phyloP scores from a whole-genome alignment of 495 filamentous ascomycete genomes.

The Gamarada debralockiae region DNA sequence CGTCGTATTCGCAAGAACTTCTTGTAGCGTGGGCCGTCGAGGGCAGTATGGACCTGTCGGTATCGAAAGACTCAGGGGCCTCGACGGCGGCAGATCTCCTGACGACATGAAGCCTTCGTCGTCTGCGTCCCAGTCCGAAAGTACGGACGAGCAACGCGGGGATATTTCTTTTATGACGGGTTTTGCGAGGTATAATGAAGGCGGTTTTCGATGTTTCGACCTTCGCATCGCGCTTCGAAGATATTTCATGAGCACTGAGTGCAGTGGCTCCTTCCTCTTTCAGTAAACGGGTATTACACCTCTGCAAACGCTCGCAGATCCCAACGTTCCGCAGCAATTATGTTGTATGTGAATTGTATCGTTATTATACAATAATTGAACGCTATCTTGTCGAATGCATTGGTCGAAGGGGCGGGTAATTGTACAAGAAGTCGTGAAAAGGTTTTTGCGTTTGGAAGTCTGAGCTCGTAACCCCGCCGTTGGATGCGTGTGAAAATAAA shows the following conservation, averaged over 20 bases:
- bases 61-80: constrained; percentile 61
- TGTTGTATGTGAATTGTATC: neutral
- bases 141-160: constrained; percentile 24
- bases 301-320: neutral
- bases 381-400: constrained; percentile 21
- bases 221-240: constrained; percentile 44
- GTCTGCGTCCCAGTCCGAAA: constrained; percentile 56
- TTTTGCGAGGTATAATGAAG: constrained; percentile 38
- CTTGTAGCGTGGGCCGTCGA: constrained; percentile 75
- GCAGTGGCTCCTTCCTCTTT: neutral
- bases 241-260: constrained; percentile 23
- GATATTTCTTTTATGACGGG: constrained; percentile 34
- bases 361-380: constrained; percentile 1
- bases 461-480: constrained; percentile 1
- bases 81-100: constrained; percentile 39
- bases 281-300: neutral
- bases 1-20: constrained; percentile 84
- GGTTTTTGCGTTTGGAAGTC: constrained; percentile 15
- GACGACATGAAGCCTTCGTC: constrained; percentile 51
- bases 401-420: constrained; percentile 10
- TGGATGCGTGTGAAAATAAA: constrained; percentile 15
- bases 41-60: constrained; percentile 61
- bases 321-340: too few relatives aligned
- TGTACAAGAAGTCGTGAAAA: constrained; percentile 13
- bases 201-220: constrained; percentile 40